phyloP scores from a whole-genome alignment of 768 basidiomycete species.

The Boletus subcaerulescens region DNA sequence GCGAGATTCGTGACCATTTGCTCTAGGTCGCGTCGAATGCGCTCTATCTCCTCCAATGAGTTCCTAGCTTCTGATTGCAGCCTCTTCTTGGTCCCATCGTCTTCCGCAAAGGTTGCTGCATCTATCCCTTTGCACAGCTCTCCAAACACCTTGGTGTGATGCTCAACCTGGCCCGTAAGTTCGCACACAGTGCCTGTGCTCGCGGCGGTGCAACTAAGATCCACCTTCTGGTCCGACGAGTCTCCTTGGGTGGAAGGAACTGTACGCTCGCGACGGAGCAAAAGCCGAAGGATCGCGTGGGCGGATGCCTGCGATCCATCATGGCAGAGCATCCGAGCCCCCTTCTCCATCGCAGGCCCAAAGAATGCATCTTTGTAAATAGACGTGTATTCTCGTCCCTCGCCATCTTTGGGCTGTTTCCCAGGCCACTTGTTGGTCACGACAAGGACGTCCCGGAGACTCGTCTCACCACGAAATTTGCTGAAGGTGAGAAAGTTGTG shows the following conservation, averaged over 20 bases:
- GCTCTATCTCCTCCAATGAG: slow-evolving; percentile 38
- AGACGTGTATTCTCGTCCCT: slow-evolving; percentile 40
- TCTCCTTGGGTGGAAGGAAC: slow-evolving; percentile 45
- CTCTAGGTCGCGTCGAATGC: slow-evolving; percentile 40
- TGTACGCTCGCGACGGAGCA: slow-evolving; percentile 37
- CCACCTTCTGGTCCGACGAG: slow-evolving; percentile 39
- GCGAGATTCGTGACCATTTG: slow-evolving; percentile 37
- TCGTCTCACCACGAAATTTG: slow-evolving; percentile 46
- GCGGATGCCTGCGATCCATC: slow-evolving; percentile 42
- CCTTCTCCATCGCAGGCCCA: slow-evolving; percentile 43
- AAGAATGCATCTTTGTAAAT: slow-evolving; percentile 38
- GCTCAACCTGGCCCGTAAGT: slow-evolving; percentile 40
- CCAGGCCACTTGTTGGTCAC: slow-evolving; percentile 47
- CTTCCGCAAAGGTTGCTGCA: slow-evolving; percentile 37
- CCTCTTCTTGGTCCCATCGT: slow-evolving; percentile 38
- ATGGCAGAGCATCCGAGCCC: slow-evolving; percentile 42
- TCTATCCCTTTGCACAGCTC: slow-evolving; percentile 41
- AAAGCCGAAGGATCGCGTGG: slow-evolving; percentile 40
- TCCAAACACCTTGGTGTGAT: slow-evolving; percentile 42
- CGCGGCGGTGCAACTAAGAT: slow-evolving; percentile 42
- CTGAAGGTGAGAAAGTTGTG: slow-evolving; percentile 46
- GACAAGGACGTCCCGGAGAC: slow-evolving; percentile 46
- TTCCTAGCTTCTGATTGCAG: slow-evolving; percentile 38
- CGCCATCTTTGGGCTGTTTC: slow-evolving; percentile 27
- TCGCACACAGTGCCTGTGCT: slow-evolving; percentile 45